Evolutionary conservation across 2,329 filamentous ascomycete species (phyloP).

Genomic region (Aureobasidium sp.): DNA sequence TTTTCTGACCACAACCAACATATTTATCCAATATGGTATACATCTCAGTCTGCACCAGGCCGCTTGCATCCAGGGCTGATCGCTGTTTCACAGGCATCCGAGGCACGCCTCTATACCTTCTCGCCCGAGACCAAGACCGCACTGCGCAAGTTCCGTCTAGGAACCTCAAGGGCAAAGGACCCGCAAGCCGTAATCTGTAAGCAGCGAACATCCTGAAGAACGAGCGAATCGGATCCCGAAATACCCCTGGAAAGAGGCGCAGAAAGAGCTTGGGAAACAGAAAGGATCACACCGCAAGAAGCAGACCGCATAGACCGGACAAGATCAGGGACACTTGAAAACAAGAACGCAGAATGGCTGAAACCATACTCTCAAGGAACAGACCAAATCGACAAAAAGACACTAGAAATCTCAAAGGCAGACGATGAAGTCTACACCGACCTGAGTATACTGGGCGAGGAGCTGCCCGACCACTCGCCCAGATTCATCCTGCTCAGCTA

Average conservation of each 20-base stretch:
- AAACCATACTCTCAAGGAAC: constrained; percentile 18
- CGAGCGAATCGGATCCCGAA: no score
- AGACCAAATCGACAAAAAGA: constrained; percentile 89
- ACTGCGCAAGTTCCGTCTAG: constrained; percentile 88
- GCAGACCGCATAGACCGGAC: neutral
- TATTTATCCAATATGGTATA: neutral
- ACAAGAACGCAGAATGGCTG: neutral
- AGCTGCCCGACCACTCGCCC: constrained; percentile 86
- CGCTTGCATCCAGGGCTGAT: neutral
- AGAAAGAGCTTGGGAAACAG: neutral
- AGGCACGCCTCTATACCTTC: constrained; percentile 87
- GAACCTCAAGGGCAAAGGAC: constrained; percentile 77
- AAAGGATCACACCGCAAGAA: neutral
- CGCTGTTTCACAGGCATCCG: constrained; percentile 50
- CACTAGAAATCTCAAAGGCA: constrained; percentile 78
- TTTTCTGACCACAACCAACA: neutral
- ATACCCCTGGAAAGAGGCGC: neutral
- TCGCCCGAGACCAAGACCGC: constrained; percentile 82
- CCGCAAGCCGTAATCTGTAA: constrained; percentile 93
- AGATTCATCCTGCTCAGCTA: constrained; percentile 87
- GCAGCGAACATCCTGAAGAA: constrained; percentile 31
- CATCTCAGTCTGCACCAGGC: no score
- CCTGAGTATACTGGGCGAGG: constrained; percentile 74
- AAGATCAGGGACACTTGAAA: neutral
- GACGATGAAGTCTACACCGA: constrained; percentile 75